Base-by-base conservation (phyloP, 75 land plant species). In the Picea glauca region DNA sequence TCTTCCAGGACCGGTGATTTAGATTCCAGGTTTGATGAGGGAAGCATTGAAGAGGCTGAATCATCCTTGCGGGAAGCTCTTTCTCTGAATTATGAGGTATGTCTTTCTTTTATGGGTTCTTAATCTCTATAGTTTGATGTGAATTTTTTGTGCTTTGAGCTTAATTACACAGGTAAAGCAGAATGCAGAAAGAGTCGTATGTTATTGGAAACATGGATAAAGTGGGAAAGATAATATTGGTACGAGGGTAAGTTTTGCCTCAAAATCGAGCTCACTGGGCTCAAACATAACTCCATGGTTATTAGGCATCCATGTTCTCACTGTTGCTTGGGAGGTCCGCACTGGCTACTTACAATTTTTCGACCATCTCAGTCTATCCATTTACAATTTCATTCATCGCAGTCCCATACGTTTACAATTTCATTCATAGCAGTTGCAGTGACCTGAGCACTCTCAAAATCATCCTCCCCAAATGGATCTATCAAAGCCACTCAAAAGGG, bases 11-110 rank as follows among this genome's bases (percentile, higher is more conserved):
- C 88, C 2, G 77, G 81, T 30, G 94, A 89, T 73, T 79, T 83
- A 80, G 96, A 88, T 1, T 82, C 89, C 0, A 88, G 66, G 81
- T 57, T 90, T 68, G 92, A 90, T 20, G 91, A 91, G 57, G 72
- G 72, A 62, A 85, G 88, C 54, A 90, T 91, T 33, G 94, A 91
- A 78, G 96, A 93, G 68, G 94, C 82, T 40, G 95, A 93, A 79
- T 89, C 93, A 7, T 81, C 91, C 43, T 76, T 93, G 30, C 87
- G 85, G 65, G 95, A 93, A 84, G 91, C 94, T 64, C 83, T 93
- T 12, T 91, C 94, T 20, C 80, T 93, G 61, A 93, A 93, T 74
- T 89, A 91, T 79, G 96, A 93, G 91, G 96, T 91, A n/a, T 65
- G 79, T 23, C 60, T 63, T 23, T 75, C 12, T 56, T 18, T 43